Evolutionary conservation across 2,329 filamentous ascomycete species (phyloP).

Genomic region (Fusarium compactum): DNA sequence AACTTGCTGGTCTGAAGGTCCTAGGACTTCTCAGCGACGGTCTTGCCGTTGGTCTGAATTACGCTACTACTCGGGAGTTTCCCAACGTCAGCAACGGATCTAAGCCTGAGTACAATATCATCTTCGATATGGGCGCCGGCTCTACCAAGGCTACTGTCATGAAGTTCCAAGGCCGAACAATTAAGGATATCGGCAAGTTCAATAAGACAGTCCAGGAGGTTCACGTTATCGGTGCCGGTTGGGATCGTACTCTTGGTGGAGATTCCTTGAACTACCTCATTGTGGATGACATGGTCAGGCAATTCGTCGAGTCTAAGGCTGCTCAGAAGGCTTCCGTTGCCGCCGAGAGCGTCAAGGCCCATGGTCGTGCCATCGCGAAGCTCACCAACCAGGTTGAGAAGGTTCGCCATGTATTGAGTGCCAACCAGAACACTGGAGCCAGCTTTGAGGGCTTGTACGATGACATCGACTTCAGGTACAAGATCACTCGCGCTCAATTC

Average conservation of each 20-base stretch:
- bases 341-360: slow-evolving; percentile 72
- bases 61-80: slow-evolving; percentile 91
- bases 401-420: slow-evolving; percentile 88
- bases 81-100: slow-evolving; percentile 84
- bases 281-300: slow-evolving; percentile 85
- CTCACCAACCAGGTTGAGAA: slow-evolving; percentile 94
- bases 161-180: slow-evolving; percentile 86
- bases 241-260: slow-evolving; percentile 90
- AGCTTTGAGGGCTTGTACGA: slow-evolving; percentile 92
- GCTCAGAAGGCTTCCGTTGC: slow-evolving; percentile 74
- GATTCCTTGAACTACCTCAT: slow-evolving; percentile 90
- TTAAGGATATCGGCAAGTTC: slow-evolving; percentile 92
- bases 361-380: slow-evolving; percentile 89
- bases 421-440: slow-evolving; percentile 83
- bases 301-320: slow-evolving; percentile 78
- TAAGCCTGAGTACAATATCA: slow-evolving; percentile 90
- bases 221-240: slow-evolving; percentile 86
- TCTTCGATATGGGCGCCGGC: slow-evolving; percentile 98
- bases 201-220: slow-evolving; percentile 98
- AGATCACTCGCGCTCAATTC: slow-evolving; percentile 82
- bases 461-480: slow-evolving; percentile 93
- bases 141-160: slow-evolving; percentile 91
- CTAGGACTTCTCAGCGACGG: slow-evolving; percentile 89
- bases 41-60: slow-evolving; percentile 92
- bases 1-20: slow-evolving; percentile 88